Evolutionary conservation across 2,329 filamentous ascomycete genomes (phyloP).

Genomic region (Colletotrichum graminicola): DNA sequence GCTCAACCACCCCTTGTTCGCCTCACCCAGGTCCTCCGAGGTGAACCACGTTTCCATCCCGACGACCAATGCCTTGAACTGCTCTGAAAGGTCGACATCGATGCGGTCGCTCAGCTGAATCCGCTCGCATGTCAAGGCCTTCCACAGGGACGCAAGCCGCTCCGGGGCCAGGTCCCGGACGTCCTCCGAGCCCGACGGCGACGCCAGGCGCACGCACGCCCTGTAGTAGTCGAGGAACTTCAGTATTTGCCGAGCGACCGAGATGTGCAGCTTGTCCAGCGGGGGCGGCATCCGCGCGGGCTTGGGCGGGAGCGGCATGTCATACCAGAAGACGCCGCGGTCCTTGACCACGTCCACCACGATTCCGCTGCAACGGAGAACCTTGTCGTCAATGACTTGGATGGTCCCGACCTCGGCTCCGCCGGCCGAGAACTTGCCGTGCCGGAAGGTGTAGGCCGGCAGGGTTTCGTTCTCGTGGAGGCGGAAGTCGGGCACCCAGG

Average conservation of each 20-base stretch:
- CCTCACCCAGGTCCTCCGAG: constrained; percentile 6
- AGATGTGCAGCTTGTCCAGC: neutral
- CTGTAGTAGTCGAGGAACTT: constrained; percentile 5
- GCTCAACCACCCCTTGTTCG: neutral
- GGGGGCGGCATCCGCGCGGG: neutral
- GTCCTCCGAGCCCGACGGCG: neutral
- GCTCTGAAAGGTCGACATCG: constrained; percentile 19
- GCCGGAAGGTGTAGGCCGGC: constrained; percentile 7
- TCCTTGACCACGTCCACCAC: constrained; percentile 17
- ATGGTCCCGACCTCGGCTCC: neutral
- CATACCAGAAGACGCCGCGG: constrained; percentile 3
- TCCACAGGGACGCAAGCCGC: neutral
- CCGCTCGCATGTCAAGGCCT: constrained; percentile 24
- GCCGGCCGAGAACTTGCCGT: constrained; percentile 25
- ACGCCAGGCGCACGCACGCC: constrained; percentile 15
- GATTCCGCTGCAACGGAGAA: constrained; percentile 4
- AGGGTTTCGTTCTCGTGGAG: constrained; percentile 14
- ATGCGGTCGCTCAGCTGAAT: constrained; percentile 27
- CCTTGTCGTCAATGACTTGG: constrained; percentile 3
- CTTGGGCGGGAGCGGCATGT: neutral
- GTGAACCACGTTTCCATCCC: constrained; percentile 6
- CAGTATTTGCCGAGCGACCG: neutral
- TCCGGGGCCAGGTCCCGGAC: constrained; percentile 18
- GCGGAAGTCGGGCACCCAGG: constrained; percentile 25
- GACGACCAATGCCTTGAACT: constrained; percentile 6